phyloP scores from a whole-genome alignment of 441 rosid genomes.

The Biscutella laevigata region DNA sequence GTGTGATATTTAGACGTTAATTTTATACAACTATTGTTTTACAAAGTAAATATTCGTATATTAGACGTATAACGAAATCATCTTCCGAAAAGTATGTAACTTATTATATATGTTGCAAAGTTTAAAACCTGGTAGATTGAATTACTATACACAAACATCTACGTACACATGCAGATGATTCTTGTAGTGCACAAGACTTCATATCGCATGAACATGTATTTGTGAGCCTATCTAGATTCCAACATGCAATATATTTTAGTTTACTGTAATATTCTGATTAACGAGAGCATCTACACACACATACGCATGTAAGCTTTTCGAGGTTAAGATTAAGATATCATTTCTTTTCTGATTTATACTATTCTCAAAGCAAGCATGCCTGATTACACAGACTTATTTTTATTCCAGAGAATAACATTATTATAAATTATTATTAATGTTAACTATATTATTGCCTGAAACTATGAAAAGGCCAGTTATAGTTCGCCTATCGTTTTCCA shows the following conservation, averaged over 20 bases:
- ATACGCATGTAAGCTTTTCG: slow-evolving; percentile 28
- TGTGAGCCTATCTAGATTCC: slow-evolving; percentile 22
- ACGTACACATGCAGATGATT: slow-evolving; percentile 8
- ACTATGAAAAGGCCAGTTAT: slow-evolving; percentile 22
- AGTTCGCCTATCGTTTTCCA: slow-evolving; percentile 30
- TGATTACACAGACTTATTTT: slow-evolving; percentile 18
- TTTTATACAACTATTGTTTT: no score
- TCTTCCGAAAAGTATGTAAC: no score
- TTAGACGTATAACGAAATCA: no score
- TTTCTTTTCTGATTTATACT: slow-evolving; percentile 28
- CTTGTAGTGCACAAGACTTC: slow-evolving; percentile 14
- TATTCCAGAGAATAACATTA: background rate
- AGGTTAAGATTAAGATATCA: slow-evolving; percentile 15
- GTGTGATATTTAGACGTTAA: no score
- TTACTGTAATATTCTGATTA: slow-evolving; percentile 16
- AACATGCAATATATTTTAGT: slow-evolving; percentile 20
- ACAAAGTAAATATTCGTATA: no score
- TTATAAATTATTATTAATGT: background rate
- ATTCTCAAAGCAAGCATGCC: slow-evolving; percentile 32
- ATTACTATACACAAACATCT: background rate
- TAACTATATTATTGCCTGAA: slow-evolving; percentile 22
- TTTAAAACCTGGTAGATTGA: no score
- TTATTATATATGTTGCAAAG: no score
- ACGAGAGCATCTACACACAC: slow-evolving; percentile 24
- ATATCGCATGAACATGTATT: slow-evolving; percentile 20